phyloP scores from a whole-genome alignment of 176 grass and related monocot genomes.

The Paspalum vaginatum region DNA sequence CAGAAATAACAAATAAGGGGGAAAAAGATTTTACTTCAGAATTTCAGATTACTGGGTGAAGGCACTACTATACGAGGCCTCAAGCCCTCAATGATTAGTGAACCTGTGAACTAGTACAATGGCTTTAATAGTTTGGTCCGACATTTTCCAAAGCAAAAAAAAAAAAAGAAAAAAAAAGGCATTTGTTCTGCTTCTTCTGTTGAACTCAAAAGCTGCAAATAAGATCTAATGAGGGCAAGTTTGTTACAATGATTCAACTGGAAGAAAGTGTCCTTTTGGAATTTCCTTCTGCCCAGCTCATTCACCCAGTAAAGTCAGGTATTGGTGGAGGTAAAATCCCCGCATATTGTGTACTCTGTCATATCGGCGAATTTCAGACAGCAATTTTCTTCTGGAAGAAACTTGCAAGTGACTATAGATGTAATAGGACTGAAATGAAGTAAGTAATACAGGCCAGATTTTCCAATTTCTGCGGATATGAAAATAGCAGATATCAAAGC shows the following conservation, averaged over 20 bases:
- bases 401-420: neutral
- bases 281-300: neutral
- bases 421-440: neutral
- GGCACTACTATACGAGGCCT: neutral
- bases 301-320: neutral
- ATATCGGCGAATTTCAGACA: conserved; percentile 2
- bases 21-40: neutral
- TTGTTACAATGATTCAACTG: neutral
- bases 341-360: neutral
- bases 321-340: neutral
- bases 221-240: neutral
- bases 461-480: neutral
- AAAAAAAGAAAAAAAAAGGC: neutral
- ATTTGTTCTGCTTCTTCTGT: neutral
- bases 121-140: neutral
- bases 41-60: neutral
- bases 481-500: neutral
- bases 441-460: neutral
- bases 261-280: neutral
- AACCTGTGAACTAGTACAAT: neutral
- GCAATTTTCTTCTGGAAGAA: neutral
- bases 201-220: neutral
- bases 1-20: neutral
- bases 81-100: neutral
- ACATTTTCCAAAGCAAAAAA: conserved; percentile 1